Base-by-base conservation (phyloP, 768 basidiomycete genomes). In the Piloderma croceum region DNA sequence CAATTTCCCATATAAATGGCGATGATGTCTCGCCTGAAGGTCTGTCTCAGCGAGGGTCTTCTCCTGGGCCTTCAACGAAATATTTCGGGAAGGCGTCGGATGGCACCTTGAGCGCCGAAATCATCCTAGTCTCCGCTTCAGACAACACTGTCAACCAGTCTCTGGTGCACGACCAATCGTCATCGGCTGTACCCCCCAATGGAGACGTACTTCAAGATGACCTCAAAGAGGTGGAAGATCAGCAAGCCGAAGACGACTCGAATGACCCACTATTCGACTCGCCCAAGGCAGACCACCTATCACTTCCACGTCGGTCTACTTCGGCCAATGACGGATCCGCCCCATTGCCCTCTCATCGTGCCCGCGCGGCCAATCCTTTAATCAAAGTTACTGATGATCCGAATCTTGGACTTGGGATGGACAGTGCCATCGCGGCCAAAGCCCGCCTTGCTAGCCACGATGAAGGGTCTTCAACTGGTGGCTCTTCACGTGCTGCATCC, bases 311-410 rank as follows among this genome's bases (percentile, higher is more conserved):
- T 34, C 44, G 45, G 12, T 7, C 43, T 24, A 39, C 17, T 12
- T 47, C 36, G 1, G 6, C 43, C 3, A 20, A 18, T 4, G 33
- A n/a, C n/a, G n/a, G n/a, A n/a, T n/a, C n/a, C n/a, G n/a, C n/a
- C n/a, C n/a, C n/a, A n/a, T n/a, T 60, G 4, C 64, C 64, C 18
- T 46, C 47, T 5, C 80, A 79, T 53, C 72, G 72, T 40, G 60
- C 56, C 1, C 71, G 77, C 32, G 62, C 58, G 11, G 65, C 67
- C 13, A 76, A 80, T 19, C 77, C 82, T 12, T 64, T 66, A 4
- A 70, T 83, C 15, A 76, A 76, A 48, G 55, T 76, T 44, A 58
- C 70, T 4, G 75, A 81, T 38, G 31, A 54, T 21, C 57, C 67
- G 5, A 42, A 53, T 10, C 46, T 64, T 15, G 33, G 36, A 4